Conservation (phyloP, 169 alveolate species). For the Plasmodium falciparum region DNA sequence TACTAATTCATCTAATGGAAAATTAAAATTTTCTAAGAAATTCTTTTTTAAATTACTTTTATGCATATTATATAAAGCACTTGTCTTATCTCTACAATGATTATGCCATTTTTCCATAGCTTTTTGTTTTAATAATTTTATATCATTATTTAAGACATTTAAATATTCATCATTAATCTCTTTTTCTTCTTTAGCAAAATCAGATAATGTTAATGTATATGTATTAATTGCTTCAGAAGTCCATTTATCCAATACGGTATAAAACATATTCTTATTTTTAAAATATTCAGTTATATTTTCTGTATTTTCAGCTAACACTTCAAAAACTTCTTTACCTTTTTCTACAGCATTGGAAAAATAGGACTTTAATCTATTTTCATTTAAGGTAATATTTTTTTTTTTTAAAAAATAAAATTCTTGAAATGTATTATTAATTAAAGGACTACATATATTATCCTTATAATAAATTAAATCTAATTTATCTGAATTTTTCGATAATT, state of each 20-base stretch:
- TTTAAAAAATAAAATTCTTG: conserved; percentile 76
- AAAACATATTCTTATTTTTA: conserved; percentile 67
- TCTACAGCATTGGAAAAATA: conserved; percentile 69
- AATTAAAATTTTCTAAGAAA: conserved; percentile 75
- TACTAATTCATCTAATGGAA: conserved; percentile 76
- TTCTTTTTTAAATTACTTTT: conserved; percentile 60
- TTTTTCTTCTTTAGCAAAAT: conserved; percentile 76
- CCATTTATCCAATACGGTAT: conserved; percentile 71
- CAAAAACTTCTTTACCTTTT: conserved; percentile 73
- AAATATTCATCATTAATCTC: conserved; percentile 57
- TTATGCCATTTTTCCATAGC: conserved; percentile 77
- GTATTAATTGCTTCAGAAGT: conserved; percentile 64
- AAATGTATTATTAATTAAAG: conserved; percentile 61
- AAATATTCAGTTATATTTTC: conserved; percentile 76
- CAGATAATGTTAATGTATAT: conserved; percentile 50
- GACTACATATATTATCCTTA: conserved; percentile 73
- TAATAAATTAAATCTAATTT: conserved; percentile 69
- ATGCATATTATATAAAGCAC: conserved; percentile 70
- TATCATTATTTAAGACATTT: conserved; percentile 37
- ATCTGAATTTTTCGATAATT: conserved; percentile 68
- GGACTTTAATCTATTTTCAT: conserved; percentile 55
- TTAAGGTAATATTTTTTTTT: conserved; percentile 63
- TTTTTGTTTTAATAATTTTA: conserved; percentile 44
- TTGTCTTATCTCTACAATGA: conserved; percentile 76
- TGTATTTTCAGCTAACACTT: conserved; percentile 63